These are phyloP conservation scores for Phellinidium pouzarii DNA, from an alignment of 1,284 basidiomycete species.

Conservation along the genomic window DNA sequence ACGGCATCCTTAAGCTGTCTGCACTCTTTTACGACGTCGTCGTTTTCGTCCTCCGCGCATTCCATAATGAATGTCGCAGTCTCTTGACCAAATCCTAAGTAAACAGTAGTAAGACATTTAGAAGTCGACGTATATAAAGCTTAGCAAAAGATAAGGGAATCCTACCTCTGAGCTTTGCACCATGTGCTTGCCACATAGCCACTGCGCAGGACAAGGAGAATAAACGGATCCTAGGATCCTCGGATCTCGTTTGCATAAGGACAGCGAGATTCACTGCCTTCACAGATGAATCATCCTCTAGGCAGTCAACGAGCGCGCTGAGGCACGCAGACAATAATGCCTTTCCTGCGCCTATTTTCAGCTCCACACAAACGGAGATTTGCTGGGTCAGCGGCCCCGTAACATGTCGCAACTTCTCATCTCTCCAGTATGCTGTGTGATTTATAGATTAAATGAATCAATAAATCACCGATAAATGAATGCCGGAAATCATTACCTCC, in stretches of 20 bases:
- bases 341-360: constrained; percentile 31
- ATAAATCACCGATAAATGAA: not conserved
- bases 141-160: constrained; percentile 15
- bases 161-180: constrained; percentile 63
- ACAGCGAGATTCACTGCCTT: constrained; percentile 79
- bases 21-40: constrained; percentile 62
- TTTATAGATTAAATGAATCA: constrained; percentile 1
- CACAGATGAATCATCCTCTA: constrained; percentile 57
- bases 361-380: constrained; percentile 43
- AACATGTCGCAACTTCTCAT: constrained; percentile 66
- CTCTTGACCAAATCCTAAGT: constrained; percentile 62
- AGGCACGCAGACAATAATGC: constrained; percentile 42
- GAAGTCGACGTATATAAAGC: not conserved
- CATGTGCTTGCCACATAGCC: constrained; percentile 74
- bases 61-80: constrained; percentile 80
- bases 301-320: constrained; percentile 46
- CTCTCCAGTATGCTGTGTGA: constrained; percentile 77
- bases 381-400: constrained; percentile 58
- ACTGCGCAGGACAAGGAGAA: constrained; percentile 67
- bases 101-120: constrained; percentile 2
- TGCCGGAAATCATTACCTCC: constrained; percentile 46
- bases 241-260: constrained; percentile 84
- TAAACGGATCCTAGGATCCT: constrained; percentile 60
- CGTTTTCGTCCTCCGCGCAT: constrained; percentile 78
- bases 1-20: constrained; percentile 60